Percentiles rank a stretch among this genome's conserved stretches.
Conservation (phyloP, 179 eudicot genomes). For the Heliamphora pulchella region DNA sequence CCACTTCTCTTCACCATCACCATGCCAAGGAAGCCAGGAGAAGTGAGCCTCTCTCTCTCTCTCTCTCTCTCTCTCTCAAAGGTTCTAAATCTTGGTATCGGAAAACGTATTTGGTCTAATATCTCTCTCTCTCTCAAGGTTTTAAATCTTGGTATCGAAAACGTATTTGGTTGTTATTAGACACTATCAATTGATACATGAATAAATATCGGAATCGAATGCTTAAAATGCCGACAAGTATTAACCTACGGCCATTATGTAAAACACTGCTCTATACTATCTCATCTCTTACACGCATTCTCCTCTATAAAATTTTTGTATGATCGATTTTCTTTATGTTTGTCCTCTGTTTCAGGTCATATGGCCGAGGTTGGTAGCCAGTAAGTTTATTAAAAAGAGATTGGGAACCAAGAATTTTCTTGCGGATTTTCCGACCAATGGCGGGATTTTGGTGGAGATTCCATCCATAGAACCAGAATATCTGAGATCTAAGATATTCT, state of each 20-base stretch:
- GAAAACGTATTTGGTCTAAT: too few species aligned
- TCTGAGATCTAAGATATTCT: constrained; percentile 4
- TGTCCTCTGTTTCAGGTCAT: constrained; percentile 20
- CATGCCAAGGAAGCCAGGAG: constrained; percentile 10
- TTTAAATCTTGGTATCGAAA: too few species aligned
- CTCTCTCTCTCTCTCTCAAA: neutral
- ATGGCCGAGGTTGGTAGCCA: constrained; percentile 42
- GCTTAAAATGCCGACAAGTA: too few species aligned
- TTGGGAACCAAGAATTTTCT: constrained; percentile 33
- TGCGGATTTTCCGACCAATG: constrained; percentile 23
- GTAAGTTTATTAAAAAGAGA: constrained; percentile 22
- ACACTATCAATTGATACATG: too few species aligned
- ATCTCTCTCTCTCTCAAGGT: too few species aligned
- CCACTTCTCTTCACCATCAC: neutral
- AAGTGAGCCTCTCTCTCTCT: constrained; percentile 13
- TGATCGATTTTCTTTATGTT: neutral
- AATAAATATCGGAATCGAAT: too few species aligned
- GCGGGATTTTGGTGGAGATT: constrained; percentile 12
- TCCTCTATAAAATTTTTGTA: neutral
- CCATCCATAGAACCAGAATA: constrained; percentile 11
- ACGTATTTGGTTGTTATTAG: too few species aligned
- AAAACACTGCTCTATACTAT: too few species aligned
- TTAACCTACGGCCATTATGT: too few species aligned
- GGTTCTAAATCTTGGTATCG: too few species aligned
- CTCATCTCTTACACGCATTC: too few species aligned